A percentile compares a stretch with the other conserved stretches of the same genome.
Conservation (phyloP, 179 eudicot genomes). For the Pouteria campechiana region DNA sequence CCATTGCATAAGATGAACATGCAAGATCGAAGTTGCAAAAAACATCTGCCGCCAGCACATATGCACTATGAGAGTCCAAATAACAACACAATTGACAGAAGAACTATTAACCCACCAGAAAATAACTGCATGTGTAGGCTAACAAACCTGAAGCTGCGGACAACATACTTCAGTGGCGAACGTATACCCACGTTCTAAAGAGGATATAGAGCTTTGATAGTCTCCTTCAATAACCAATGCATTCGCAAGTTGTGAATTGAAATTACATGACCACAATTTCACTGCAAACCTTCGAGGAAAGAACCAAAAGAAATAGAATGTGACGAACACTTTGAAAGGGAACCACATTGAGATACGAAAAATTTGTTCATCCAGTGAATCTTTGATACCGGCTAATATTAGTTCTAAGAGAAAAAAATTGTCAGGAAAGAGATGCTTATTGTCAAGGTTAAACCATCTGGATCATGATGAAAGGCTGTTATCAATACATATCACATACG, state of each 20-base stretch:
- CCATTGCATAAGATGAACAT: conserved; percentile 92
- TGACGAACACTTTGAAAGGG: neutral
- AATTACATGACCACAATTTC: conserved; percentile 89
- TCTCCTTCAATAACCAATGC: conserved; percentile 89
- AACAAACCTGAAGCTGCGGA: conserved; percentile 88
- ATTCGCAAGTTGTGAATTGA: conserved; percentile 88
- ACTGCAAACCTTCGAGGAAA: conserved; percentile 50
- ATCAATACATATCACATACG: too few species aligned
- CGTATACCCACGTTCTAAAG: conserved; percentile 51
- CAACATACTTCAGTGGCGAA: conserved; percentile 63
- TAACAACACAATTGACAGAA: neutral
- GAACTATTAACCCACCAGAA: neutral
- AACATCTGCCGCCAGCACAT: conserved; percentile 61
- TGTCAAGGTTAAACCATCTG: too few species aligned
- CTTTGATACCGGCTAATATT: neutral
- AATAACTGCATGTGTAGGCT: neutral
- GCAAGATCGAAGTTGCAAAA: conserved; percentile 84
- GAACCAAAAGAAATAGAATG: conserved; percentile 1
- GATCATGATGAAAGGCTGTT: too few species aligned
- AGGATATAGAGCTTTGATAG: conserved; percentile 59
- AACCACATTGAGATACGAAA: too few species aligned
- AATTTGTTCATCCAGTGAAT: neutral
- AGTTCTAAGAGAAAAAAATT: too few species aligned
- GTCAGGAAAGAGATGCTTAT: too few species aligned
- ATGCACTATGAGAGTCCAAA: conserved; percentile 7